Percentiles rank a stretch among this genome's conserved stretches.
These are phyloP conservation scores for Venturiaceae sp. DNA, from an alignment of 2,329 filamentous ascomycete genomes.

Conservation along the genomic window DNA sequence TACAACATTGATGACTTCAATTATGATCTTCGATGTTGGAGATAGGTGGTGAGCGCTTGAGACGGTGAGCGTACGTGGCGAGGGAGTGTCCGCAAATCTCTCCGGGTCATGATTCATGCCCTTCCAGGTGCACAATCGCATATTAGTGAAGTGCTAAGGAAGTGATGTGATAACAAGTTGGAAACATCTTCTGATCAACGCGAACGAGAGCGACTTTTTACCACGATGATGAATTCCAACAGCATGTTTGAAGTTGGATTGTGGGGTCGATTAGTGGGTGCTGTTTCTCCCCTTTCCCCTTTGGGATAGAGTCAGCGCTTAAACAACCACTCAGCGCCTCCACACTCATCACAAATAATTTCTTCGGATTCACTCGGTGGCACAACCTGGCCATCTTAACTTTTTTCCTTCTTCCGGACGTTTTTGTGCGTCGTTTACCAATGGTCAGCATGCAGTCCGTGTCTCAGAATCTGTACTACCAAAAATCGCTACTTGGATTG, in stretches of 20 bases:
- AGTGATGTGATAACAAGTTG: neutral
- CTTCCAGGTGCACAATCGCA: neutral
- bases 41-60: neutral
- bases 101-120: neutral
- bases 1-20: neutral
- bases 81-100: neutral
- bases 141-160: neutral
- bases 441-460: neutral
- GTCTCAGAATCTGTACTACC: neutral
- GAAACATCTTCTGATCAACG: neutral
- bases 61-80: neutral
- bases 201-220: neutral
- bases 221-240: neutral
- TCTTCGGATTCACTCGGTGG: neutral
- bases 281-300: neutral
- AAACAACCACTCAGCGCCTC: neutral
- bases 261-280: neutral
- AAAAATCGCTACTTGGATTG: neutral
- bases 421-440: neutral
- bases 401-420: neutral
- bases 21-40: neutral
- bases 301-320: neutral
- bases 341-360: neutral
- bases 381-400: neutral
- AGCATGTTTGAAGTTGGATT: neutral